phyloP scores from a whole-genome alignment of 192 early-diverging fungal species.

The Podila minutissima region DNA sequence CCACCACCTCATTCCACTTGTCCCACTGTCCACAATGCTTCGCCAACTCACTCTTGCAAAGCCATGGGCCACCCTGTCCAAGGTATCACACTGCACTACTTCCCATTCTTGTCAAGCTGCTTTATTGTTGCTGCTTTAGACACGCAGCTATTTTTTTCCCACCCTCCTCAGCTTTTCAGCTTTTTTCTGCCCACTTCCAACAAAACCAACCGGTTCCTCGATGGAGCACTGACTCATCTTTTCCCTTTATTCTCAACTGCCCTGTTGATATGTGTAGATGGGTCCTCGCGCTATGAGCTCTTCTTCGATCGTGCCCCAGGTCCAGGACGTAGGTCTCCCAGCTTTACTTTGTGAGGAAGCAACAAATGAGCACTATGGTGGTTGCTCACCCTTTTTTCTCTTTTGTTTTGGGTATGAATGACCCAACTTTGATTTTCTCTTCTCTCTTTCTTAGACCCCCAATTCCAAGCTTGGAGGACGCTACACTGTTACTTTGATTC shows the following conservation, averaged over 20 bases:
- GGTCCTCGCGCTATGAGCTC: slow-evolving; percentile 41
- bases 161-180: too few relatives aligned
- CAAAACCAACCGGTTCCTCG: too few relatives aligned
- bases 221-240: background rate
- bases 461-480: slow-evolving; percentile 87
- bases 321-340: slow-evolving; percentile 30
- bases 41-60: slow-evolving; percentile 21
- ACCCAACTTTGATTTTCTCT: background rate
- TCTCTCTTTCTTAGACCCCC: slow-evolving; percentile 23
- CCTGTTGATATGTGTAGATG: background rate
- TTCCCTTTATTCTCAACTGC: background rate
- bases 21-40: slow-evolving; percentile 20
- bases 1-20: background rate
- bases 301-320: slow-evolving; percentile 25
- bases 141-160: background rate
- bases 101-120: background rate
- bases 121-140: background rate
- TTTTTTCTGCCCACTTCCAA: too few relatives aligned
- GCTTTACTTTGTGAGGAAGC: background rate
- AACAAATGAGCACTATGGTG: background rate
- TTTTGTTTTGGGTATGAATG: background rate
- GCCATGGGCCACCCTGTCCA: slow-evolving; percentile 29
- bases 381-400: background rate
- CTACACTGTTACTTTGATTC: slow-evolving; percentile 96
- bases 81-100: background rate